A percentile compares a stretch with the other conserved stretches of the same genome.
Conservation (phyloP, 2,329 filamentous ascomycete genomes). For the Monilinia polystroma region DNA sequence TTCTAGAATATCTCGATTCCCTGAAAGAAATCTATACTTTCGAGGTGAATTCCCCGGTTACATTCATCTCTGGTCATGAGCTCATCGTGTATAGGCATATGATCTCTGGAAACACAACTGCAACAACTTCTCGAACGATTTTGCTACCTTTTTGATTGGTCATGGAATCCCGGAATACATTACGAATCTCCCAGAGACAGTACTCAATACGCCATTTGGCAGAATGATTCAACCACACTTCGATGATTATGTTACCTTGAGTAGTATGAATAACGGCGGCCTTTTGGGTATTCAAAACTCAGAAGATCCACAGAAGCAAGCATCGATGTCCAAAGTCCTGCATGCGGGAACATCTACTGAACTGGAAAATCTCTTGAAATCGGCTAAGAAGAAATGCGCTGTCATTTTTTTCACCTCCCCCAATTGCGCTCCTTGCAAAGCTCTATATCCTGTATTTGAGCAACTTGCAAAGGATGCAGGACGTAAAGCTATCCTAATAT, state of each 20-base stretch:
- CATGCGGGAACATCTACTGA: conserved; percentile 58
- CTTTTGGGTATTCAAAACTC: conserved; percentile 35
- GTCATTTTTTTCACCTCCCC: conserved; percentile 91
- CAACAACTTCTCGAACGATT: conserved; percentile 95
- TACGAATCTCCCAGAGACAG: conserved; percentile 76
- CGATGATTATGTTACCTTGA: conserved; percentile 58
- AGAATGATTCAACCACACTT: conserved; percentile 81
- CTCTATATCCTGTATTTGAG: conserved; percentile 79
- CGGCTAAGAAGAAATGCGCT: conserved; percentile 66
- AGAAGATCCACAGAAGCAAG: conserved; percentile 25
- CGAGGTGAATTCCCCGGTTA: conserved; percentile 51
- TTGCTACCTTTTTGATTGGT: conserved; percentile 84
- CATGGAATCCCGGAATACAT: conserved; percentile 88
- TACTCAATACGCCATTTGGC: conserved; percentile 83
- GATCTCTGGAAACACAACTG: conserved; percentile 91
- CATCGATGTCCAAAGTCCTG: conserved; percentile 51
- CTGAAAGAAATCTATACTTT: conserved; percentile 78
- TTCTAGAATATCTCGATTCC: conserved; percentile 85
- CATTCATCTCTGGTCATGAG: background rate
- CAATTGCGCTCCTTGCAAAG: conserved; percentile 81
- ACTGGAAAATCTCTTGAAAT: conserved; percentile 58
- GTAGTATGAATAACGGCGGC: conserved; percentile 55
- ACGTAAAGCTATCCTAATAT: conserved; percentile 69
- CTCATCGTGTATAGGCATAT: conserved; percentile 61
- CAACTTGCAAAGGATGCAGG: conserved; percentile 72